Percentiles rank a stretch among this genome's conserved stretches.
Conservation (phyloP, 2,329 filamentous ascomycete species). For the Chaetomiaceae sp. region DNA sequence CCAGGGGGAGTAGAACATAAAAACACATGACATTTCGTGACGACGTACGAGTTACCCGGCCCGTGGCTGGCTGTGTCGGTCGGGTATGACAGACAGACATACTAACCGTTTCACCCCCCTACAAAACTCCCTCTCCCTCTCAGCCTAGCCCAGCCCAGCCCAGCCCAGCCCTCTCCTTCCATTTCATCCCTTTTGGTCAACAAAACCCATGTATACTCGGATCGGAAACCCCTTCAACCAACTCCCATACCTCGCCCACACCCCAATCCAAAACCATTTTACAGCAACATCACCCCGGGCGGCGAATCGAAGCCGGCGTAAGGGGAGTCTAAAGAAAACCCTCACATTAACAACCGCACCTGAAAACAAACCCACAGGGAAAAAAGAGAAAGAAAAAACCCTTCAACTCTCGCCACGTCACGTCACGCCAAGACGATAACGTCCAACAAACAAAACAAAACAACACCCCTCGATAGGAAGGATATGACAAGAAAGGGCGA, state of each 20-base stretch:
- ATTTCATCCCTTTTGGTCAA: neutral
- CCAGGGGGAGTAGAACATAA: neutral
- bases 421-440: too few relatives aligned
- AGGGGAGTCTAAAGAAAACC: conserved; percentile 1
- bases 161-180: neutral
- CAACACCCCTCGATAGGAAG: too few relatives aligned
- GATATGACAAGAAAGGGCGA: neutral
- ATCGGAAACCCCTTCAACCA: neutral
- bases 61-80: too few relatives aligned
- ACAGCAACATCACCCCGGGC: neutral
- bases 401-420: too few relatives aligned
- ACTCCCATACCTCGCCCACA: neutral
- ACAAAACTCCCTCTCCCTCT: too few relatives aligned
- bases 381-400: too few relatives aligned
- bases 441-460: neutral
- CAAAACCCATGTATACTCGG: neutral
- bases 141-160: too few relatives aligned
- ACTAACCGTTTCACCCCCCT: too few relatives aligned
- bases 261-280: neutral
- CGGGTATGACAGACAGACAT: too few relatives aligned
- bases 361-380: neutral
- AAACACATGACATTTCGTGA: conserved; percentile 9
- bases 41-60: neutral
- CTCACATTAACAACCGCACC: conserved; percentile 9
- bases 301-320: conserved; percentile 11